Evolutionary conservation across 352 stramenopile species (phyloP).

Genomic region (Phytophthora colocasiae): DNA sequence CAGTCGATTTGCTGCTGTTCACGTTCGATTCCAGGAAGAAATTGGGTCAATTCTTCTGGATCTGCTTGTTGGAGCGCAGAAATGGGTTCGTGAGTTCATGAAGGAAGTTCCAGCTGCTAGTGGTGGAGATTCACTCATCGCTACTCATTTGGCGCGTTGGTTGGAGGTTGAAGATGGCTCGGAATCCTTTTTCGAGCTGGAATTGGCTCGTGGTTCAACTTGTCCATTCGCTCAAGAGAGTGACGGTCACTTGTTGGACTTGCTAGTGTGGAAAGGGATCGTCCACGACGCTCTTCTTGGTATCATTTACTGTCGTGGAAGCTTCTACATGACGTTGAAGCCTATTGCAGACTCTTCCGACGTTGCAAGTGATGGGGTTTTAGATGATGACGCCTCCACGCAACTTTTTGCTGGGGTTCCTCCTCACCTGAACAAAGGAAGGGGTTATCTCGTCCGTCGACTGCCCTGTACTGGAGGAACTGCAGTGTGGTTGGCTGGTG

Average conservation of each 20-base stretch:
- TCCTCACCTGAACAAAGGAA: constrained; percentile 49
- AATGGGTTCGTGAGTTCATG: constrained; percentile 65
- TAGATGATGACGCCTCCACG: constrained; percentile 37
- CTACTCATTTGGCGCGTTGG: constrained; percentile 57
- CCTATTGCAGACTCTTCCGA: constrained; percentile 35
- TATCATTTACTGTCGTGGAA: constrained; percentile 55
- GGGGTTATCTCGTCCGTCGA: constrained; percentile 60
- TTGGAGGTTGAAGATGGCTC: constrained; percentile 52
- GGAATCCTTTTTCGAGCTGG: constrained; percentile 73
- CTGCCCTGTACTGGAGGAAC: constrained; percentile 31
- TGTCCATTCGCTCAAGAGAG: constrained; percentile 25
- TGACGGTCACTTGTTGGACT: constrained; percentile 33
- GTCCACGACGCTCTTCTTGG: constrained; percentile 62
- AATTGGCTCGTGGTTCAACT: constrained; percentile 37
- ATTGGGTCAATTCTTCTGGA: constrained; percentile 41
- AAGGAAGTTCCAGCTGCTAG: constrained; percentile 50
- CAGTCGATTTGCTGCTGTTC: constrained; percentile 26
- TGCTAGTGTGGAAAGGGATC: constrained; percentile 71
- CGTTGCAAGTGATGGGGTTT: constrained; percentile 29
- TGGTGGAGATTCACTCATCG: constrained; percentile 24
- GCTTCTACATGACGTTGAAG: constrained; percentile 60
- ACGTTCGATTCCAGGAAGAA: constrained; percentile 40
- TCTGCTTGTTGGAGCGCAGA: constrained; percentile 55
- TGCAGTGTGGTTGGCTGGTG: constrained; percentile 49
- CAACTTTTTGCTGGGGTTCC: constrained; percentile 61